Conservation (phyloP, 2,329 filamentous ascomycete genomes). For the Sclerotinia sclerotiorum region DNA sequence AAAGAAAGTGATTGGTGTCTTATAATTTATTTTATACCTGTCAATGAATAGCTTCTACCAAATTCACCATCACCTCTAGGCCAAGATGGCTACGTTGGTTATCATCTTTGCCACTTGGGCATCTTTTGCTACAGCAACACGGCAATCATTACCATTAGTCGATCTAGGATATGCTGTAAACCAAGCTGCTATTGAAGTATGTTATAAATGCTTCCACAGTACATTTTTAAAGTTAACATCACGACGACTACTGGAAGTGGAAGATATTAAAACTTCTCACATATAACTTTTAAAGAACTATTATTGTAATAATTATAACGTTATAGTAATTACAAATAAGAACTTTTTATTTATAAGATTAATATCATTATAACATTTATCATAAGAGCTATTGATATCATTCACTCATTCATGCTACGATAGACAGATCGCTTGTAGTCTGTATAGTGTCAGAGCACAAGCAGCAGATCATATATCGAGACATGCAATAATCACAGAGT, state of each 20-base stretch:
- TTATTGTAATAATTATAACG: too few relatives aligned
- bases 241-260: conserved; percentile 21
- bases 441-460: too few relatives aligned
- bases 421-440: too few relatives aligned
- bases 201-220: neutral
- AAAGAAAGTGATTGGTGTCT: neutral
- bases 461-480: too few relatives aligned
- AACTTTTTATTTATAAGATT: too few relatives aligned
- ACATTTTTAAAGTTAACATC: conserved; percentile 26
- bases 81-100: neutral
- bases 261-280: conserved; percentile 44
- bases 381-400: too few relatives aligned
- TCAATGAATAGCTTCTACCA: neutral
- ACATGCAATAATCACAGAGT: too few relatives aligned
- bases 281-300: too few relatives aligned
- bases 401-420: too few relatives aligned
- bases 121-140: neutral
- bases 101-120: neutral
- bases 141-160: conserved; percentile 29
- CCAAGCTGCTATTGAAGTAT: conserved; percentile 34
- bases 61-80: neutral
- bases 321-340: too few relatives aligned
- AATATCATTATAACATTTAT: too few relatives aligned
- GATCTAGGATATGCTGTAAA: conserved; percentile 39
- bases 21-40: too few relatives aligned